These are phyloP conservation scores for Citrus cavaleriei DNA, from an alignment of 345 rosid genomes.

Conservation along the genomic window DNA sequence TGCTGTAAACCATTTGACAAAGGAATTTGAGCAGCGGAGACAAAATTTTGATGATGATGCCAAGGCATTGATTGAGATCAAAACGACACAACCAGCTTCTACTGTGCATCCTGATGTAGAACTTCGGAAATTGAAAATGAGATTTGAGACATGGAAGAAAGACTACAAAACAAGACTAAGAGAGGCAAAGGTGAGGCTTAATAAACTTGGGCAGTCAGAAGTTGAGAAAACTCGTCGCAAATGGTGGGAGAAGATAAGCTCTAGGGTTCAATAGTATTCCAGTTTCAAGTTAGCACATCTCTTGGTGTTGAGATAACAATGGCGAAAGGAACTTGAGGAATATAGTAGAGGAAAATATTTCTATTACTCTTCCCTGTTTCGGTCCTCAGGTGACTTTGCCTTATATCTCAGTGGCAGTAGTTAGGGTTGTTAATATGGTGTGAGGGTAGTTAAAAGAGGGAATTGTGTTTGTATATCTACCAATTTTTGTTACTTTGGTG, in stretches of 20 bases:
- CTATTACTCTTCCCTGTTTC: constrained; percentile 9
- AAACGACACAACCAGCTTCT: constrained; percentile 30
- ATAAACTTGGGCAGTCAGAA: constrained; percentile 45
- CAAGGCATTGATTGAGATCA: constrained; percentile 46
- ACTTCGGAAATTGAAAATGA: constrained; percentile 53
- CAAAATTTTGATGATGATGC: constrained; percentile 68
- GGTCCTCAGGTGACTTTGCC: constrained; percentile 6
- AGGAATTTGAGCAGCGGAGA: constrained; percentile 73
- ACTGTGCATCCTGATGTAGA: constrained; percentile 52
- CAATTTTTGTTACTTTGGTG: constrained; percentile 31
- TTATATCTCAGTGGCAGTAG: not conserved
- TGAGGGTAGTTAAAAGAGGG: constrained; percentile 7
- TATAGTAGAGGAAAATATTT: not conserved
- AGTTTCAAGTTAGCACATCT: constrained; percentile 1
- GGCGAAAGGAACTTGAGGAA: not conserved
- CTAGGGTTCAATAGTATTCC: constrained; percentile 7
- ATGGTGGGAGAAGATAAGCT: constrained; percentile 82
- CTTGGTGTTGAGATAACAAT: not conserved
- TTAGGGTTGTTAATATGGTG: not conserved
- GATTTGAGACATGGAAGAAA: constrained; percentile 86
- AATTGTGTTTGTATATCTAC: constrained; percentile 18
- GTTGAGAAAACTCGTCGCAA: constrained; percentile 54
- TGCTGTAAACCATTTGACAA: constrained; percentile 50
- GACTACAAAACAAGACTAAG: constrained; percentile 72
- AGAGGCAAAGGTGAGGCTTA: constrained; percentile 64